Evolutionary conservation across 306 rosid genomes (phyloP).

Genomic region (Dryas drummondii): DNA sequence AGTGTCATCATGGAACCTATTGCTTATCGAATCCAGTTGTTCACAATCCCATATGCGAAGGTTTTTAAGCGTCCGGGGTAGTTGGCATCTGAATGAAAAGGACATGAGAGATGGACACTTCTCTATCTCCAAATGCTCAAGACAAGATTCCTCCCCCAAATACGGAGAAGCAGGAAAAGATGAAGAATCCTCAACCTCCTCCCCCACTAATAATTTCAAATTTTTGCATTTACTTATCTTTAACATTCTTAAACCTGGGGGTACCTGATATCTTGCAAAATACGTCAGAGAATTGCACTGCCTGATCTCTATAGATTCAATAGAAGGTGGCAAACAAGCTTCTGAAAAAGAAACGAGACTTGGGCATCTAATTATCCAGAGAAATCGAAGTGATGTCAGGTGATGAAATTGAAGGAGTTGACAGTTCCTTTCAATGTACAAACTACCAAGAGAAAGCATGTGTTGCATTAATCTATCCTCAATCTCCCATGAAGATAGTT

Average conservation of each 20-base stretch:
- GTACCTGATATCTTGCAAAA: not conserved
- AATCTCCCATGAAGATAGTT: not conserved
- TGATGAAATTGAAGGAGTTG: not conserved
- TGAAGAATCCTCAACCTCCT: not conserved
- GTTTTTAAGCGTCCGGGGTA: constrained; percentile 20
- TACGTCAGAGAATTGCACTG: not conserved
- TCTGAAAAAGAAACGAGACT: constrained; percentile 1
- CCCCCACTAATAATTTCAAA: not conserved
- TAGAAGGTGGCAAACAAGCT: not conserved
- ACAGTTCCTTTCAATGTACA: constrained; percentile 2
- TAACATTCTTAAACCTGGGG: not conserved
- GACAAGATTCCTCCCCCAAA: constrained; percentile 3
- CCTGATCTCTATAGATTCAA: not conserved
- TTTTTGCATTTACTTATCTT: not conserved
- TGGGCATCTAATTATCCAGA: not conserved
- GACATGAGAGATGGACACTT: constrained; percentile 34
- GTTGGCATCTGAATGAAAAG: constrained; percentile 32
- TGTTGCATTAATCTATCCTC: constrained; percentile 6
- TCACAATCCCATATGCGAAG: constrained; percentile 25
- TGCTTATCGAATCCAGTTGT: constrained; percentile 33
- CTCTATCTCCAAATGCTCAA: constrained; percentile 28
- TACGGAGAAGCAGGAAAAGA: not conserved
- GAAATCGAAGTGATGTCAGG: constrained; percentile 7
- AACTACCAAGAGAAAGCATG: constrained; percentile 4
- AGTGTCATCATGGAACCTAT: not conserved